Percentiles rank a stretch among this genome's conserved stretches.
Evolutionary conservation across 2,329 filamentous ascomycete genomes (phyloP).

Genomic region (Ampelomyces quisqualis): DNA sequence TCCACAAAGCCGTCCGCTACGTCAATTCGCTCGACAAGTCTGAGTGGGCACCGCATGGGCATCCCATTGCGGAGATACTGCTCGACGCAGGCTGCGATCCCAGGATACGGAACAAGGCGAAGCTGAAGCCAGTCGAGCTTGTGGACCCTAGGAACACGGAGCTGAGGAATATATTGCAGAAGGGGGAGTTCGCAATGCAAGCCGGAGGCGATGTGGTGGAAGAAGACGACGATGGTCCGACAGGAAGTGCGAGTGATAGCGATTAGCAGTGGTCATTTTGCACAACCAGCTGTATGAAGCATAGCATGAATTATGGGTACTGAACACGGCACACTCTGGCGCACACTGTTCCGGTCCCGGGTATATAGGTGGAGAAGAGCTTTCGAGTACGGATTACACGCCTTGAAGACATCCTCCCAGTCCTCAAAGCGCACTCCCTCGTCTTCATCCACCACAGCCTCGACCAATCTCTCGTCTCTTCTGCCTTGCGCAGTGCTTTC

Average conservation of each 20-base stretch:
- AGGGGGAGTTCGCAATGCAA: slow-evolving; percentile 66
- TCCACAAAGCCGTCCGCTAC: slow-evolving; percentile 77
- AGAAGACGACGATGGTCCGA: slow-evolving; percentile 51
- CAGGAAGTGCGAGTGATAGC: slow-evolving; percentile 53
- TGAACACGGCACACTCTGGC: neutral
- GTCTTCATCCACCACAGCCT: neutral
- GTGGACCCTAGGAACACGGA: slow-evolving; percentile 69
- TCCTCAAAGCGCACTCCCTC: too few species aligned
- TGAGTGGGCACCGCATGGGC: slow-evolving; percentile 66
- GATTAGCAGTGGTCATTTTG: slow-evolving; percentile 33
- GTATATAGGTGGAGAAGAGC: neutral
- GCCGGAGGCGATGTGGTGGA: slow-evolving; percentile 52
- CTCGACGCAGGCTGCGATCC: slow-evolving; percentile 74
- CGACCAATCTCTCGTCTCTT: neutral
- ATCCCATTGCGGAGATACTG: slow-evolving; percentile 73
- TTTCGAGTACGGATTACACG: neutral
- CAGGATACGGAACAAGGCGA: slow-evolving; percentile 68
- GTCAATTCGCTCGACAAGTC: slow-evolving; percentile 66
- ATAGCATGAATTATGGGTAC: neutral
- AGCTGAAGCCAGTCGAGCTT: slow-evolving; percentile 69
- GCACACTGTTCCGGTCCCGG: neutral
- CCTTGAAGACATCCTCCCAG: too few species aligned
- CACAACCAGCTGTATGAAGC: too few species aligned
- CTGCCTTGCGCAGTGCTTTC: too few species aligned
- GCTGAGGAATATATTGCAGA: slow-evolving; percentile 64